Percentiles rank a stretch among this genome's conserved stretches.
phyloP scores from a whole-genome alignment of 2,329 filamentous ascomycete species.

The Clonostachys byssicola region DNA sequence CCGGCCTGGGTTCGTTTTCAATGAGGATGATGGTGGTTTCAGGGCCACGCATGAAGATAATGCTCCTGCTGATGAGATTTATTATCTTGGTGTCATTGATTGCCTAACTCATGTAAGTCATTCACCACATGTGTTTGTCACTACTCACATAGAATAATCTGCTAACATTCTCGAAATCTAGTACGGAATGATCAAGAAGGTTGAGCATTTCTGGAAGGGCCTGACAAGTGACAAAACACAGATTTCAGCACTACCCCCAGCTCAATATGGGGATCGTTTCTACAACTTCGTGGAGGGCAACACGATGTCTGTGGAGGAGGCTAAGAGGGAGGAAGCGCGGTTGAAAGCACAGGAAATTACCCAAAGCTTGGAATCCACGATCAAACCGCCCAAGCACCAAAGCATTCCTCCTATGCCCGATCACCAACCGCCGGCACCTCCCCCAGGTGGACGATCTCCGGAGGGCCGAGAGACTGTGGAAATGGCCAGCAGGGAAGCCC shows the following conservation, averaged over 20 bases:
- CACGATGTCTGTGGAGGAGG: slow-evolving; percentile 87
- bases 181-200: slow-evolving; percentile 92
- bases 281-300: slow-evolving; percentile 86
- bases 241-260: slow-evolving; percentile 88
- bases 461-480: slow-evolving; percentile 35
- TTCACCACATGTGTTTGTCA: not conserved
- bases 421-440: slow-evolving; percentile 38
- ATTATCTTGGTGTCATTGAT: slow-evolving; percentile 97
- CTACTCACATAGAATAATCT: not conserved
- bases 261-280: slow-evolving; percentile 90
- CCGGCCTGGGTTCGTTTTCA: slow-evolving; percentile 75
- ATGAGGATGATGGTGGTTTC: slow-evolving; percentile 90
- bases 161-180: slow-evolving; percentile 26
- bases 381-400: slow-evolving; percentile 14
- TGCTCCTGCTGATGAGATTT: slow-evolving; percentile 81
- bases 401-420: slow-evolving; percentile 38
- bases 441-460: slow-evolving; percentile 23
- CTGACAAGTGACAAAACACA: slow-evolving; percentile 77
- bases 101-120: slow-evolving; percentile 88
- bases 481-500: slow-evolving; percentile 29
- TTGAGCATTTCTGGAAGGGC: slow-evolving; percentile 97
- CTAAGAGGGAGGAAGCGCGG: slow-evolving; percentile 57
- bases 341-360: slow-evolving; percentile 51
- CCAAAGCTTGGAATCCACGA: not conserved
- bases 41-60: slow-evolving; percentile 90